Evolutionary conservation across 108 stramenopile genomes (phyloP).

Genomic region (Cyclotella baltica): DNA sequence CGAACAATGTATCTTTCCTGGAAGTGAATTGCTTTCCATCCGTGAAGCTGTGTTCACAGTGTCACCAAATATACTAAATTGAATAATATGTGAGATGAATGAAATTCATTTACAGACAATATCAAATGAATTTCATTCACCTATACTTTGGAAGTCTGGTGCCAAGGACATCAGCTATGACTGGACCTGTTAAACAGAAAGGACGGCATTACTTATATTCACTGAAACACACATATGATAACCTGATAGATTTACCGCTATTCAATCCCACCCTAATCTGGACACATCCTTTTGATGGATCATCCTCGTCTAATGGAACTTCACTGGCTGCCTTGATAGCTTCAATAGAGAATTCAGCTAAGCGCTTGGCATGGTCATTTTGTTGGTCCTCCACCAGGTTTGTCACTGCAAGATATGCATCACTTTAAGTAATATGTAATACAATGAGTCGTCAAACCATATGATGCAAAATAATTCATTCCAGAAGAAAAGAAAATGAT

Average conservation of each 20-base stretch:
- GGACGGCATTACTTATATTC: background rate
- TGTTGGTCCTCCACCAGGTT: slow-evolving; percentile 72
- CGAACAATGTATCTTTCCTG: slow-evolving; percentile 66
- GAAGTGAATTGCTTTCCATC: slow-evolving; percentile 65
- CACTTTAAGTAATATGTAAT: slow-evolving; percentile 38
- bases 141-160: slow-evolving; percentile 12
- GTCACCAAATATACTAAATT: slow-evolving; percentile 81
- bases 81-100: slow-evolving; percentile 56
- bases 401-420: slow-evolving; percentile 75
- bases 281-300: slow-evolving; percentile 62
- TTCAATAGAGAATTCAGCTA: slow-evolving; percentile 77
- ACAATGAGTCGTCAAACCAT: background rate
- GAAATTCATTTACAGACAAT: background rate
- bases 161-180: slow-evolving; percentile 79
- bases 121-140: background rate
- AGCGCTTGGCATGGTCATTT: slow-evolving; percentile 73
- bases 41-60: slow-evolving; percentile 74
- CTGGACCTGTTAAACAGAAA: slow-evolving; percentile 21
- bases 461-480: no score
- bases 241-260: slow-evolving; percentile 48
- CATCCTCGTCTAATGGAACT: slow-evolving; percentile 59
- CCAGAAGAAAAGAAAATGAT: no score
- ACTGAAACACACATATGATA: no score
- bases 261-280: slow-evolving; percentile 79
- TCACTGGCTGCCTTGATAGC: slow-evolving; percentile 63